Percentiles rank a stretch among this genome's conserved stretches.
Conservation (phyloP, 768 basidiomycete species). For the Leucogyrophana mollusca region DNA sequence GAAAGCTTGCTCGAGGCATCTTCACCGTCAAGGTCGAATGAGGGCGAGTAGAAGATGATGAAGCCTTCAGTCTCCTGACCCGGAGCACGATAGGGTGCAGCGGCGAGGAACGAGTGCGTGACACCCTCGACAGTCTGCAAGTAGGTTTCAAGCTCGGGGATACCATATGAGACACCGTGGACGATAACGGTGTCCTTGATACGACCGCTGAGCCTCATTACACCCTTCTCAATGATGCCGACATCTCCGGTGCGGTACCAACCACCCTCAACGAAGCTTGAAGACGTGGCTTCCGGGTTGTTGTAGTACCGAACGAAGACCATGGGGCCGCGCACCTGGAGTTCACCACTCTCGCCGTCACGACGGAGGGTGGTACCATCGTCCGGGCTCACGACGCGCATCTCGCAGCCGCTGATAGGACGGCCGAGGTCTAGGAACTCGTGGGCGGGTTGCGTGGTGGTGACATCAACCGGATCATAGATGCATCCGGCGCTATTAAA, state of each 20-base stretch:
- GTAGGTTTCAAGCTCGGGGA: conserved; percentile 37
- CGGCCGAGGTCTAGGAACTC: conserved; percentile 35
- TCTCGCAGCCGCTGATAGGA: conserved; percentile 24
- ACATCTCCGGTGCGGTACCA: conserved; percentile 63
- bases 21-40: conserved; percentile 16
- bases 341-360: conserved; percentile 32
- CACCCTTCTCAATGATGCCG: conserved; percentile 32
- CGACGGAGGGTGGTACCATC: conserved; percentile 20
- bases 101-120: conserved; percentile 33
- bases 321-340: conserved; percentile 40
- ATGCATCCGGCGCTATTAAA: conserved; percentile 32
- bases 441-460: conserved; percentile 15
- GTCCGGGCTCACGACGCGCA: conserved; percentile 30
- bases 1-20: conserved; percentile 18
- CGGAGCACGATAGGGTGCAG: conserved; percentile 36
- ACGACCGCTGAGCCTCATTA: conserved; percentile 36
- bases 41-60: conserved; percentile 38
- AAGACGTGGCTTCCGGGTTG: conserved; percentile 43
- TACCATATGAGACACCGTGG: conserved; percentile 41
- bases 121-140: conserved; percentile 38
- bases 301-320: conserved; percentile 43
- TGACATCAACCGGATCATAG: conserved; percentile 24
- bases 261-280: conserved; percentile 43
- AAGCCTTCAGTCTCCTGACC: conserved; percentile 43
- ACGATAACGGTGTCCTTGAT: conserved; percentile 45